phyloP scores from a whole-genome alignment of 163 green algal species.

The Coccomyxa subellipsoidea region DNA sequence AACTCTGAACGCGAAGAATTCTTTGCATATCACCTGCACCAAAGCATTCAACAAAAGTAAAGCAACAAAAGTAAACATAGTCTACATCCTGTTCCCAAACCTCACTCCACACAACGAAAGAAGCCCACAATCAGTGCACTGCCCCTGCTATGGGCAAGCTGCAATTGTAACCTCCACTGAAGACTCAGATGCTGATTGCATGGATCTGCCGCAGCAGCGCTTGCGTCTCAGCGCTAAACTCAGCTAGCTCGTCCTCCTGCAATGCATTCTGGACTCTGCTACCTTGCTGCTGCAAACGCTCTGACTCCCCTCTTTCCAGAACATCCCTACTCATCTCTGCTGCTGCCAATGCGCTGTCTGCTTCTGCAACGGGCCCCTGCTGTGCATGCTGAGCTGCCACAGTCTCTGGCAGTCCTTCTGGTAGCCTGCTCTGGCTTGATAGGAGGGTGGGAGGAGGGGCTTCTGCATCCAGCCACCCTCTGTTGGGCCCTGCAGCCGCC shows the following conservation, averaged over 20 bases:
- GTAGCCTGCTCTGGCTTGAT: neutral
- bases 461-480: neutral
- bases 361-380: too few species aligned
- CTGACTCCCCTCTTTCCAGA: neutral
- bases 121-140: too few species aligned
- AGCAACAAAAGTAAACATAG: too few species aligned
- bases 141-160: too few species aligned
- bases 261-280: neutral
- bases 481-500: neutral
- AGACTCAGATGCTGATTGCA: neutral
- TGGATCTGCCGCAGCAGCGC: slow-evolving; percentile 4
- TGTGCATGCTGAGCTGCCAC: too few species aligned
- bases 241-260: neutral
- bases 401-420: neutral
- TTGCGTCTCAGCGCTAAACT: neutral
- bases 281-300: neutral
- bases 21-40: too few species aligned
- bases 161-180: too few species aligned
- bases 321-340: neutral
- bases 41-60: too few species aligned
- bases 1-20: too few species aligned
- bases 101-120: too few species aligned
- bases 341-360: neutral
- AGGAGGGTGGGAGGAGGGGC: neutral
- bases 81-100: too few species aligned